Conservation (phyloP, 768 basidiomycete genomes). For the Paxillus ammoniavirescens region DNA sequence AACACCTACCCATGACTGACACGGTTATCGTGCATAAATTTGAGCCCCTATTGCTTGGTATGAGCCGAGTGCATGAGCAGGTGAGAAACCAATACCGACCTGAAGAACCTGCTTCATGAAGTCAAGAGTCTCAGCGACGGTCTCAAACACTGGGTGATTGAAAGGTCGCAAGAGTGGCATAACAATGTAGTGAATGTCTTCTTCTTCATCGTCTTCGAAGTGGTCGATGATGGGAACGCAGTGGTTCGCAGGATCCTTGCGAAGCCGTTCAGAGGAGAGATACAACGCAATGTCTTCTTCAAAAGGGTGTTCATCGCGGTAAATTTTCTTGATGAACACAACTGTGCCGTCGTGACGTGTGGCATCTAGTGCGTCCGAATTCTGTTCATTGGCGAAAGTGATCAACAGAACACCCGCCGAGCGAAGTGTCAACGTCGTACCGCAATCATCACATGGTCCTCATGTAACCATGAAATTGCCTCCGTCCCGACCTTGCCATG, state of each 20-base stretch:
- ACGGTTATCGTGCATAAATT: constrained; percentile 34
- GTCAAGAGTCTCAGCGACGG: constrained; percentile 26
- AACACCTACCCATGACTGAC: constrained; percentile 35
- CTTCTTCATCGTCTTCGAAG: constrained; percentile 12
- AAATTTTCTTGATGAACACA: constrained; percentile 17
- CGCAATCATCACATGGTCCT: neutral
- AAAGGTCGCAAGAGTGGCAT: constrained; percentile 28
- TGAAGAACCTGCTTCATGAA: constrained; percentile 29
- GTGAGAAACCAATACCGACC: neutral
- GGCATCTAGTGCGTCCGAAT: constrained; percentile 9
- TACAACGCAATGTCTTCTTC: constrained; percentile 6
- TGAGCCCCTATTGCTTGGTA: constrained; percentile 26
- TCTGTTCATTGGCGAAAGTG: neutral
- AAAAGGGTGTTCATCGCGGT: neutral
- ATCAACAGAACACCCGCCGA: neutral
- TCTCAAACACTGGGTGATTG: constrained; percentile 21
- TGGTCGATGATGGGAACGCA: constrained; percentile 21
- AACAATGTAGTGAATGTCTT: constrained; percentile 20
- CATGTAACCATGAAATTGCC: neutral
- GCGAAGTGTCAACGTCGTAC: neutral
- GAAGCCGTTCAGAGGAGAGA: neutral
- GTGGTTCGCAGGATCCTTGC: constrained; percentile 16
- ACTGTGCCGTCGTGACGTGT: neutral
- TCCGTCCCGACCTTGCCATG: neutral
- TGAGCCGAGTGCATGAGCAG: neutral